Evolutionary conservation across 192 early-diverging fungal species (phyloP), one percentile per base, ranked within the genome.

Genomic region (Rhizophagus prolifer): DNA sequence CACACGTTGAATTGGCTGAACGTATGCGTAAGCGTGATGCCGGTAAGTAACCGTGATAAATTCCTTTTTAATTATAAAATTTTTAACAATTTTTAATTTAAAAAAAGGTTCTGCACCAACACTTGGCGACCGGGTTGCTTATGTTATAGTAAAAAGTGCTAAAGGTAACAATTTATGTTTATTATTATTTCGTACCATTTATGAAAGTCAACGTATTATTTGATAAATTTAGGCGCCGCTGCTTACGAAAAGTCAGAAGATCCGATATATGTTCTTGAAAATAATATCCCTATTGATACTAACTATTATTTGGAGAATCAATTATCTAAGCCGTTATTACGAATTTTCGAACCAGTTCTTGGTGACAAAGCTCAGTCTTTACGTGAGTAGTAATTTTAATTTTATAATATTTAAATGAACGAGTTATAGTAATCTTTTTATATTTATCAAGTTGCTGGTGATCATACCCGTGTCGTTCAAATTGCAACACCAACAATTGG

Each of bases 241-340:
- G 94, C 96, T 9, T 98, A 98, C 78, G 97, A 99, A 73, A 96
- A 97, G 78, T 95, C 97, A 2, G 97, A 99, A 81, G 97, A 99
- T 79, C 97, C 97, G 26, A 92, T 99, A 59, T 97, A 92, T 79
- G 97, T 98, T n/a, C 89, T 99, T 54, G 97, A 99, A 63, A 94
- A 99, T 82, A 99, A 96, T 82, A 85, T 99, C 58, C 96, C 97
- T 2, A 97, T 99, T 69, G 97, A 99, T 80, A 95, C 95, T 0
- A 94, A 90, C 75, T 96, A 98, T 79, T 99, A 99, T 78, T 86
- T 99, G 28, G 96, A 98, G 71, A 95, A 99, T 75, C 97, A 99
- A 83, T 84, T 99, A 44, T 89, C 94, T 13, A 97, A 97, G 16
- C 97, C 97, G 1, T 82, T 99, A 66, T 82, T 92, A 76, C 87